A percentile compares a stretch with the other conserved stretches of the same genome.
These are phyloP conservation scores for Podospora fimiseda DNA, from an alignment of 495 filamentous ascomycete genomes.

Conservation along the genomic window DNA sequence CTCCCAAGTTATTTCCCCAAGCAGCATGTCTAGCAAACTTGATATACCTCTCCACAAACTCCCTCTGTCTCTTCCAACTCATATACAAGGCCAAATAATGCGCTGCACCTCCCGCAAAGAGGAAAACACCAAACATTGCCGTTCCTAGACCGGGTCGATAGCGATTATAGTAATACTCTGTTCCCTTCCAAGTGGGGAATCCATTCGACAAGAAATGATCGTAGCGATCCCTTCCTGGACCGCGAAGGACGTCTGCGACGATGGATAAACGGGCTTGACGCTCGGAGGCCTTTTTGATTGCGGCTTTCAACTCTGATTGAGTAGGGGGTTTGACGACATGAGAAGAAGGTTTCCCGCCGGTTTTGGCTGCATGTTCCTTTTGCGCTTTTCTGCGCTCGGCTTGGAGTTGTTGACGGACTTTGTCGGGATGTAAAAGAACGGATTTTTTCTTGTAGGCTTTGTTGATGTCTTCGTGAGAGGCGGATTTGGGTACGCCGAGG, in stretches of 20 bases:
- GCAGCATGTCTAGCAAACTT: conserved; percentile 79
- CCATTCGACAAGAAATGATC: conserved; percentile 92
- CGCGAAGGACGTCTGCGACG: conserved; percentile 77
- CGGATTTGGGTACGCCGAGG: conserved; percentile 63
- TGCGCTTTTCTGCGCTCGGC: conserved; percentile 58
- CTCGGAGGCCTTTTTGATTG: conserved; percentile 68
- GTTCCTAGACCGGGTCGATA: conserved; percentile 85
- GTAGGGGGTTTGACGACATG: conserved; percentile 66
- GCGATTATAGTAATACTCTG: conserved; percentile 93
- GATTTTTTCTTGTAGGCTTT: conserved; percentile 90
- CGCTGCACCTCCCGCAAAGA: conserved; percentile 73
- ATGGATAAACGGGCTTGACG: conserved; percentile 76
- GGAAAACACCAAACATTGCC: conserved; percentile 75
- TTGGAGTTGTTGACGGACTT: conserved; percentile 76
- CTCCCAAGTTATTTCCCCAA: conserved; percentile 59
- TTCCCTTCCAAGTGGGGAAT: conserved; percentile 93
- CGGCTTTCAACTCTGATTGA: conserved; percentile 62
- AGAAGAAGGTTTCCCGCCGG: conserved; percentile 52
- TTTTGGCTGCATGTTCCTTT: conserved; percentile 46
- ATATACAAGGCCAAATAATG: conserved; percentile 82
- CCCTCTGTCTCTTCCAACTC: conserved; percentile 78
- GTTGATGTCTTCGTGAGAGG: conserved; percentile 81
- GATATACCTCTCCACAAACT: conserved; percentile 88
- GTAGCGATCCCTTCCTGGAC: conserved; percentile 74
- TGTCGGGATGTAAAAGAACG: conserved; percentile 80